Conservation (phyloP, 2,329 filamentous ascomycete species). For the Grosmannia serpens region DNA sequence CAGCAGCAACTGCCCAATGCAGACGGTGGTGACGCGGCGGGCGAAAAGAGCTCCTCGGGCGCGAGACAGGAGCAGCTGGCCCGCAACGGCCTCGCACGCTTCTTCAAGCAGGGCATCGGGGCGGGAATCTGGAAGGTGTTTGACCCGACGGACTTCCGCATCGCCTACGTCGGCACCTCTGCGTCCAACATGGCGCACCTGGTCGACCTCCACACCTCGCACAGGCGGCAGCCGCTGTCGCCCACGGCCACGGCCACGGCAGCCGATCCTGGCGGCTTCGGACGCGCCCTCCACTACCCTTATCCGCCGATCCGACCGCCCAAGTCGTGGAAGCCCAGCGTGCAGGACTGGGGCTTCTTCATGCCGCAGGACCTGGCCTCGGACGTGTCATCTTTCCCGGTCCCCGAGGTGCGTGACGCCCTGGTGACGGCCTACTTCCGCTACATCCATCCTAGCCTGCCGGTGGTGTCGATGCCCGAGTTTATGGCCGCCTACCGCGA, state of each 20-base stretch:
- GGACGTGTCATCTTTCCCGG: conserved; percentile 10
- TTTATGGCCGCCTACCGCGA: conserved; percentile 7
- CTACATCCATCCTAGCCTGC: conserved; percentile 17
- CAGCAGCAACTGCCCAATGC: background rate
- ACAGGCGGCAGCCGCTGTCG: background rate
- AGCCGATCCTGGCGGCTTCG: background rate
- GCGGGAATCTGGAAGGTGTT: conserved; percentile 9
- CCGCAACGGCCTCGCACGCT: conserved; percentile 9
- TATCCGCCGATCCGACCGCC: conserved; percentile 11
- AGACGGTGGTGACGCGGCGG: too few relatives aligned
- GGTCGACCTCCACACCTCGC: conserved; percentile 1
- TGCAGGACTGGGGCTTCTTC: conserved; percentile 1
- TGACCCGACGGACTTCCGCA: conserved; percentile 9
- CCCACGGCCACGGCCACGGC: background rate
- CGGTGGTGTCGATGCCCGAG: conserved; percentile 14
- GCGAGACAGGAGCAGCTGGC: background rate
- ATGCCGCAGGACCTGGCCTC: conserved; percentile 5
- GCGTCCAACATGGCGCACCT: conserved; percentile 10
- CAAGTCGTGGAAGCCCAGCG: conserved; percentile 11
- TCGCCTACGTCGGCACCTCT: conserved; percentile 12
- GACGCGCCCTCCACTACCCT: conserved; percentile 10
- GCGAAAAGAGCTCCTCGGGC: background rate
- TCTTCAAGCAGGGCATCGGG: conserved; percentile 11
- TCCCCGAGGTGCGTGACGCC: conserved; percentile 14
- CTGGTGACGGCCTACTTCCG: conserved; percentile 17